Conservation (phyloP, 495 filamentous ascomycete genomes). For the Geoglossum glabrum region DNA sequence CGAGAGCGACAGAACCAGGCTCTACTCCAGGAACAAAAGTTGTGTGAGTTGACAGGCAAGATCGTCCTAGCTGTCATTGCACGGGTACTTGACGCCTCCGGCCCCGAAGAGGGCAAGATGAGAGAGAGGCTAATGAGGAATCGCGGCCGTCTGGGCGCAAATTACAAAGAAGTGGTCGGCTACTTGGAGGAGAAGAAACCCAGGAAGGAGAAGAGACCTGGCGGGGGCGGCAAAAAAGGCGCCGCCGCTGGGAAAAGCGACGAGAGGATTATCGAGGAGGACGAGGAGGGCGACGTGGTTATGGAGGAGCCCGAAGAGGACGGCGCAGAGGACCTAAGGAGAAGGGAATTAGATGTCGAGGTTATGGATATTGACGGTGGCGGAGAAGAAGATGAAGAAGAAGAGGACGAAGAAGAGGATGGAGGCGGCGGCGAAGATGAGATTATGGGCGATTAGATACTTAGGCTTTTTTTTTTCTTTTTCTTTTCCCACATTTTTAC, state of each 20-base stretch:
- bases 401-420: constrained; percentile 31
- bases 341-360: constrained; percentile 29
- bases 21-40: constrained; percentile 46
- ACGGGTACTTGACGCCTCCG: constrained; percentile 44
- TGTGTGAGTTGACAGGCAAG: constrained; percentile 70
- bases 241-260: constrained; percentile 16
- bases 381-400: constrained; percentile 23
- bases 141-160: constrained; percentile 42
- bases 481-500: not conserved
- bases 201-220: not conserved
- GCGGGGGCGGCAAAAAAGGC: not conserved
- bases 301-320: constrained; percentile 6
- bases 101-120: constrained; percentile 36
- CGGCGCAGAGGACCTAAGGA: constrained; percentile 36
- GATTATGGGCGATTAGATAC: constrained; percentile 43
- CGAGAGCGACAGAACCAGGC: constrained; percentile 32
- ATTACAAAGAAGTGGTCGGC: constrained; percentile 56
- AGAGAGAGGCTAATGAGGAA: constrained; percentile 46
- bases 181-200: constrained; percentile 43
- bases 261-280: constrained; percentile 22
- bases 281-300: constrained; percentile 24
- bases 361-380: constrained; percentile 4
- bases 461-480: not conserved
- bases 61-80: constrained; percentile 60
- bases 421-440: constrained; percentile 27